These are phyloP conservation scores for Wickerhamomyces tratensis DNA, from an alignment of 805 yeast species.

Conservation along the genomic window DNA sequence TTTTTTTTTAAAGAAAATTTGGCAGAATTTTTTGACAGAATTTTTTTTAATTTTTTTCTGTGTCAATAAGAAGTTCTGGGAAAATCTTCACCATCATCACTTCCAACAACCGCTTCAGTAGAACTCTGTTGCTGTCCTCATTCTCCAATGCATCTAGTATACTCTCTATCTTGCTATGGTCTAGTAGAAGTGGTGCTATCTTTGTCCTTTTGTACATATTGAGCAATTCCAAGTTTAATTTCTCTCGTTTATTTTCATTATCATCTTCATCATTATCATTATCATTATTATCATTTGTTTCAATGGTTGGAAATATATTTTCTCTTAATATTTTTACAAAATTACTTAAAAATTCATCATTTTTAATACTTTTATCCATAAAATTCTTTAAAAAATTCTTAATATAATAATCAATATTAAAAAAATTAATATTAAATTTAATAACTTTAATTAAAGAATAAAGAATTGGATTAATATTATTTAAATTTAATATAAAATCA, in stretches of 20 bases:
- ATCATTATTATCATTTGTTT: too few species aligned
- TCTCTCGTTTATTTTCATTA: too few species aligned
- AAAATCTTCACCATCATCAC: background rate
- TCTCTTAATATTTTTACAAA: background rate
- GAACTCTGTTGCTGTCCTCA: background rate
- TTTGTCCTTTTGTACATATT: too few species aligned
- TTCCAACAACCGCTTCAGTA: background rate
- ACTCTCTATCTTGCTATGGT: background rate
- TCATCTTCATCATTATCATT: background rate
- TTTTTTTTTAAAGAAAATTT: too few species aligned
- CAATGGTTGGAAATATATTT: too few species aligned
- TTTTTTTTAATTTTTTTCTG: too few species aligned
- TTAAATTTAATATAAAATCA: too few species aligned
- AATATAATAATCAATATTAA: background rate
- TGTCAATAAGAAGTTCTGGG: background rate
- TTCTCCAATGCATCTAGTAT: background rate
- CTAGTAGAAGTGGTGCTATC: background rate
- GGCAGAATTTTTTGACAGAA: too few species aligned
- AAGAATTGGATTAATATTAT: background rate
- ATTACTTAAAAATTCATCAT: background rate
- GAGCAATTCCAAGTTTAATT: background rate
- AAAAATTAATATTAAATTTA: too few species aligned
- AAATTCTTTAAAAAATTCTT: background rate
- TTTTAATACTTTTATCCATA: too few species aligned
- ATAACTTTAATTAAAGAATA: background rate